These are phyloP conservation scores for Drechslerella dactyloides DNA, from an alignment of 2,329 filamentous ascomycete species.

Conservation along the genomic window DNA sequence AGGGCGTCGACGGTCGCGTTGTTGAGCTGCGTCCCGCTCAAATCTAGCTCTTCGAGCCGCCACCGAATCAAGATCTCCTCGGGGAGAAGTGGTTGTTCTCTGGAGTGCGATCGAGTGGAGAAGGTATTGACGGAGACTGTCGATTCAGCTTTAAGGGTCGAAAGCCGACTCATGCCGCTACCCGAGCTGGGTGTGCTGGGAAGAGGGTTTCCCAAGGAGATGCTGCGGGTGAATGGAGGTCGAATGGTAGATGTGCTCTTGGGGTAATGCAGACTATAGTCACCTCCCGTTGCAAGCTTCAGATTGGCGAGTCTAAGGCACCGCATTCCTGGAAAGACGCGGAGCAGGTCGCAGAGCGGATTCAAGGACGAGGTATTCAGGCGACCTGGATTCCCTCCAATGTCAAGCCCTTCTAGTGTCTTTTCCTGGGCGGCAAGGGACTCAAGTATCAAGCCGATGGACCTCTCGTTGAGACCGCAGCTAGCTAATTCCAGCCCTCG, in stretches of 20 bases:
- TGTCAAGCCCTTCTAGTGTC: constrained; percentile 71
- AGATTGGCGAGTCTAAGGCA: constrained; percentile 36
- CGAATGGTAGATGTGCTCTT: constrained; percentile 28
- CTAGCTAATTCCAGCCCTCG: constrained; percentile 72
- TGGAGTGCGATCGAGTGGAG: constrained; percentile 3
- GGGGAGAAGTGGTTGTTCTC: constrained; percentile 59
- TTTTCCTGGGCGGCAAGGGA: constrained; percentile 70
- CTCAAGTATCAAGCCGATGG: constrained; percentile 69
- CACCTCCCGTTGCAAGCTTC: constrained; percentile 31
- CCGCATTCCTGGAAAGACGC: constrained; percentile 36
- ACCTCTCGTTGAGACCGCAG: constrained; percentile 67
- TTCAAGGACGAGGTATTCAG: constrained; percentile 59
- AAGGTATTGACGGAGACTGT: not conserved
- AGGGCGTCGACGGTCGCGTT: constrained; percentile 68
- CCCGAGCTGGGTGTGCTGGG: constrained; percentile 15
- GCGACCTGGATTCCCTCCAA: constrained; percentile 71
- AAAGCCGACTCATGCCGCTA: no score
- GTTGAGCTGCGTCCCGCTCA: constrained; percentile 67
- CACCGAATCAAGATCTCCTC: constrained; percentile 71
- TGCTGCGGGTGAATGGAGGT: constrained; percentile 42
- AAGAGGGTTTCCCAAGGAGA: constrained; percentile 39
- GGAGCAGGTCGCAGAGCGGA: constrained; percentile 37
- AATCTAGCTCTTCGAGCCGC: constrained; percentile 69
- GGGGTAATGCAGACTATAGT: constrained; percentile 15
- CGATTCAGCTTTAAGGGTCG: no score